Evolutionary conservation across 768 basidiomycete genomes (phyloP).

Genomic region (Lactarius sanguifluus): DNA sequence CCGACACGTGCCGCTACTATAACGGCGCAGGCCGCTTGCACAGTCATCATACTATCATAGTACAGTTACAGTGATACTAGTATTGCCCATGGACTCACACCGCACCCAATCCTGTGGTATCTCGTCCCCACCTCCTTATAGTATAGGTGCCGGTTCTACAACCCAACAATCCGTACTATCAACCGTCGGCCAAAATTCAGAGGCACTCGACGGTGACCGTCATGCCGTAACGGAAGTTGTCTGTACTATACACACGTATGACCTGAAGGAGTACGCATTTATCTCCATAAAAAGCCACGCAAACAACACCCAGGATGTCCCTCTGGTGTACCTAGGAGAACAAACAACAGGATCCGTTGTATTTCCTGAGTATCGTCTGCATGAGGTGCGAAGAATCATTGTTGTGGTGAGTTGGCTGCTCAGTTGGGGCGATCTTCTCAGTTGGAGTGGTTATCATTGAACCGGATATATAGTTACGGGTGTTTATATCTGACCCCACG

Average conservation of each 20-base stretch:
- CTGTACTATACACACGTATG: neutral
- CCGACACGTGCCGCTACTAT: too few species aligned
- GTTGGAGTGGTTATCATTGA: neutral
- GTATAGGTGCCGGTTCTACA: neutral
- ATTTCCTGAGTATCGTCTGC: slow-evolving; percentile 7
- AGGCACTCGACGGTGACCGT: neutral
- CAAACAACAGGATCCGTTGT: slow-evolving; percentile 11
- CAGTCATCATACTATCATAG: too few species aligned
- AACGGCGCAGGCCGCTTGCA: too few species aligned
- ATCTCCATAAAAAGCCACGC: slow-evolving; percentile 15
- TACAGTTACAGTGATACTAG: neutral
- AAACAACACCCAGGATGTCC: neutral
- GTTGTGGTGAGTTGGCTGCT: slow-evolving; percentile 18
- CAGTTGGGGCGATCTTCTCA: too few species aligned
- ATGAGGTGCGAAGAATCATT: slow-evolving; percentile 13
- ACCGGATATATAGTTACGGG: neutral
- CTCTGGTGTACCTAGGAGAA: slow-evolving; percentile 19
- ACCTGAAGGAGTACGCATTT: slow-evolving; percentile 12
- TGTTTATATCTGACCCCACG: slow-evolving; percentile 4
- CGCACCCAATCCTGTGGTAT: neutral
- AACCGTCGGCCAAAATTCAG: neutral
- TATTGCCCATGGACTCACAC: neutral
- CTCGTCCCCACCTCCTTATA: neutral
- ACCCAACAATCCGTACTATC: neutral
- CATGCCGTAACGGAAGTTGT: neutral